Percentiles rank a stretch among this genome's conserved stretches.
Conservation (phyloP, 805 yeast species). For the Jamesozyma spencerorum region DNA sequence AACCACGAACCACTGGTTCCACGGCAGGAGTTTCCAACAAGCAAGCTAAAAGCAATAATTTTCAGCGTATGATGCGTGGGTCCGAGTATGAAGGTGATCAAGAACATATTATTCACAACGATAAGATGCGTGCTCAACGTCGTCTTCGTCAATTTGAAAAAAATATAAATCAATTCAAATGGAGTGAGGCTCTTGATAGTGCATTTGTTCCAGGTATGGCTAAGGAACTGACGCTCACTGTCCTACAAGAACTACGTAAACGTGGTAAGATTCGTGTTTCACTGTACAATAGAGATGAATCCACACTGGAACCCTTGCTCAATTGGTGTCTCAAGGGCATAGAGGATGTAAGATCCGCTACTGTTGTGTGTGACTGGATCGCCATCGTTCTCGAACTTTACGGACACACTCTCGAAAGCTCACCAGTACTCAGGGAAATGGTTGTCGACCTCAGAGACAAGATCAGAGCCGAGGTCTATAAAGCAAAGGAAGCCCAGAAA, state of each 20-base stretch:
- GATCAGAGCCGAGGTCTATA: conserved; percentile 58
- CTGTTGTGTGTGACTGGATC: conserved; percentile 61
- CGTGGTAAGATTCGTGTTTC: conserved; percentile 86
- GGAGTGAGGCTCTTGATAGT: conserved; percentile 86
- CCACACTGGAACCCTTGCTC: conserved; percentile 72
- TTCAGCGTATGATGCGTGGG: conserved; percentile 80
- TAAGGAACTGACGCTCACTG: conserved; percentile 71
- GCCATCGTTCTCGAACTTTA: conserved; percentile 67
- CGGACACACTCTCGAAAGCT: conserved; percentile 57
- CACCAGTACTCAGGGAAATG: conserved; percentile 70
- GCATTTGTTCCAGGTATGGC: conserved; percentile 76
- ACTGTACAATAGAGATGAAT: conserved; percentile 74
- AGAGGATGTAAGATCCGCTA: conserved; percentile 66
- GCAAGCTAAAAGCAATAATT: conserved; percentile 42
- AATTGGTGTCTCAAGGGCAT: conserved; percentile 73
- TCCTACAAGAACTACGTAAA: conserved; percentile 74
- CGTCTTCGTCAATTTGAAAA: conserved; percentile 75
- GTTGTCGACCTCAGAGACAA: conserved; percentile 50
- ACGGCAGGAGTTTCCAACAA: conserved; percentile 1
- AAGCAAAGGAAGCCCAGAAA: conserved; percentile 79
- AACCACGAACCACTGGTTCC: too few species aligned
- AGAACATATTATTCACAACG: conserved; percentile 62
- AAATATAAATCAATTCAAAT: conserved; percentile 75
- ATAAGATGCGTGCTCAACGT: conserved; percentile 45
- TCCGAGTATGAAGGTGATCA: conserved; percentile 84